Conservation (phyloP, 805 yeast species). For the Pichia cabralensis region DNA sequence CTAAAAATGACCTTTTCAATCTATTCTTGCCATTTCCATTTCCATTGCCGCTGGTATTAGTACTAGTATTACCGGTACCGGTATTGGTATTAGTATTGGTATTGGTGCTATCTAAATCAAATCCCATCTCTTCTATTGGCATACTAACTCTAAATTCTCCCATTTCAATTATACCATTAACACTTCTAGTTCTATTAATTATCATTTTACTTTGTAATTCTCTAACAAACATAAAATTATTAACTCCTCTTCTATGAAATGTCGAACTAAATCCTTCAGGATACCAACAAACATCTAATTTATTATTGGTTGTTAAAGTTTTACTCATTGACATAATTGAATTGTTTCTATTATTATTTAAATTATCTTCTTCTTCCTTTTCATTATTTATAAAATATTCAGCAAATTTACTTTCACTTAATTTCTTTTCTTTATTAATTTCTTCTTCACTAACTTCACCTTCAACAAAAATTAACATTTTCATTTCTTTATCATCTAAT, state of each 20-base stretch:
- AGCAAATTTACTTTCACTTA: not conserved
- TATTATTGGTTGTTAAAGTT: conserved; percentile 11
- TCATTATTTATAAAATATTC: not conserved
- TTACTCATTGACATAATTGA: conserved; percentile 6
- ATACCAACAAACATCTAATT: conserved; percentile 23
- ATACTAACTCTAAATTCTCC: conserved; percentile 35
- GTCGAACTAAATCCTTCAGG: conserved; percentile 44
- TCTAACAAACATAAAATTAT: conserved; percentile 41
- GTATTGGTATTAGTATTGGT: not conserved
- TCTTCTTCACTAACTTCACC: conserved; percentile 3
- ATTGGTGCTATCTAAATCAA: conserved; percentile 13
- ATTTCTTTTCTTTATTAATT: not conserved
- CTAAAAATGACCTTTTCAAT: conserved; percentile 30
- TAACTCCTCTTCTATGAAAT: conserved; percentile 37
- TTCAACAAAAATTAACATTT: conserved; percentile 25
- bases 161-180: conserved; percentile 20
- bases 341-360: not conserved
- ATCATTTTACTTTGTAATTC: conserved; percentile 38
- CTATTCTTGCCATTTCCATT: conserved; percentile 6
- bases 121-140: conserved; percentile 26
- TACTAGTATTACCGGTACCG: no score
- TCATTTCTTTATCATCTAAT: conserved; percentile 20
- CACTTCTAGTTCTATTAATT: conserved; percentile 25
- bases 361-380: not conserved
- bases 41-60: no score